These are phyloP conservation scores for Aspergillus tubingensis DNA, from an alignment of 2,329 filamentous ascomycete species.

Conservation along the genomic window DNA sequence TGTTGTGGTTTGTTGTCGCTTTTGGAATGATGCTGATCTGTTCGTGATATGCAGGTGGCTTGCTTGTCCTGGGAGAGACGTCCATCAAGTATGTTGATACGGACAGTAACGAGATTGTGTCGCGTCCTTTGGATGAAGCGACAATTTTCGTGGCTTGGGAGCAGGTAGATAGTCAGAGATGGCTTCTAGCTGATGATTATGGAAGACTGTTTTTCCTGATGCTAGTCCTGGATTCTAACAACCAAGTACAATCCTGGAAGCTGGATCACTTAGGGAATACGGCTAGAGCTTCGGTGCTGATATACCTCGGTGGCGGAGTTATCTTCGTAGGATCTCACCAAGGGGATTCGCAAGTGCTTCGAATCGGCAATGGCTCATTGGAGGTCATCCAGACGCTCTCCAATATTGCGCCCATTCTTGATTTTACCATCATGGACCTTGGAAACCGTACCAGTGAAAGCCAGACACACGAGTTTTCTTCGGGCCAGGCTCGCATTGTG, in stretches of 20 bases:
- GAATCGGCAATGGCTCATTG: conserved; percentile 62
- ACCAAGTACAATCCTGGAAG: conserved; percentile 71
- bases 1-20: not conserved
- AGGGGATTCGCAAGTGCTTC: conserved; percentile 83
- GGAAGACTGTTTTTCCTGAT: conserved; percentile 83
- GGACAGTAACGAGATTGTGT: conserved; percentile 66
- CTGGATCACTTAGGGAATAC: conserved; percentile 68
- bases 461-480: conserved; percentile 87
- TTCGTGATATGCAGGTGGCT: conserved; percentile 60
- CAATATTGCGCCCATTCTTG: conserved; percentile 88
- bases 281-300: conserved; percentile 73
- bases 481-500: conserved; percentile 89
- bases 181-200: conserved; percentile 90
- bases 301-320: conserved; percentile 68
- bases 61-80: conserved; percentile 77
- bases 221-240: conserved; percentile 65
- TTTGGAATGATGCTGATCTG: not conserved
- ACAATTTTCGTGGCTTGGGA: conserved; percentile 93
- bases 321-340: conserved; percentile 91
- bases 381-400: conserved; percentile 71
- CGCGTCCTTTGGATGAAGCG: conserved; percentile 67
- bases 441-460: conserved; percentile 78
- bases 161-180: conserved; percentile 75
- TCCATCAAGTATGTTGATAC: conserved; percentile 84
- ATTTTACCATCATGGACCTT: conserved; percentile 96